phyloP scores from a whole-genome alignment of 2,329 filamentous ascomycete species.

The Cercospora beticola region DNA sequence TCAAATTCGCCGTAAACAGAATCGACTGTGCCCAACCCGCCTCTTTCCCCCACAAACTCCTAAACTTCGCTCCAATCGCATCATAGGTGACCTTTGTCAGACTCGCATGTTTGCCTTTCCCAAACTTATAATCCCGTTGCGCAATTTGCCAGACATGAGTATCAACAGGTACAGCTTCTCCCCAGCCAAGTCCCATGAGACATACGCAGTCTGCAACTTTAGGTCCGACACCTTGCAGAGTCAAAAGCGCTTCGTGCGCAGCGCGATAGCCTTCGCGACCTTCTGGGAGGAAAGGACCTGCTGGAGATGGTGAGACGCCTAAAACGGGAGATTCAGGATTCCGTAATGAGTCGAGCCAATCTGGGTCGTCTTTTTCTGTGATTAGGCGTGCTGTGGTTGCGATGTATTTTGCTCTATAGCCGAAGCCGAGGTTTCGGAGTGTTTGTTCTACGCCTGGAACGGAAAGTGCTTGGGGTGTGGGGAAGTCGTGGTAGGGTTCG shows the following conservation, averaged over 20 bases:
- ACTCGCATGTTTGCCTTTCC: constrained; percentile 76
- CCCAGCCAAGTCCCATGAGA: constrained; percentile 94
- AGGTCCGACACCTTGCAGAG: constrained; percentile 84
- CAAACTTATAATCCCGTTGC: constrained; percentile 91
- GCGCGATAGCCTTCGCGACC: constrained; percentile 67
- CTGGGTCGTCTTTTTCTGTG: constrained; percentile 57
- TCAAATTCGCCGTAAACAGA: constrained; percentile 89
- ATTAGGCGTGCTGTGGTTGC: constrained; percentile 79
- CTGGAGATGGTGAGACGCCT: constrained; percentile 45
- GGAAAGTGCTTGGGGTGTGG: constrained; percentile 70
- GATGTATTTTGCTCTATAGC: constrained; percentile 92
- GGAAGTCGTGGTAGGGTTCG: constrained; percentile 77
- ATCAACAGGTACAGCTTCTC: constrained; percentile 90
- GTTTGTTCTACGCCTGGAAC: constrained; percentile 73
- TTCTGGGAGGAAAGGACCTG: constrained; percentile 51
- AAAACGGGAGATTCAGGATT: constrained; percentile 72
- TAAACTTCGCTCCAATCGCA: constrained; percentile 85
- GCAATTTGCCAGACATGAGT: constrained; percentile 99
- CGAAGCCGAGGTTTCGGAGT: constrained; percentile 82
- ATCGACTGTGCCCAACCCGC: constrained; percentile 98
- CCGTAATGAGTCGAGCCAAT: constrained; percentile 75
- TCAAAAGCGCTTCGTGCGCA: constrained; percentile 77
- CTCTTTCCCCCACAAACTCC: constrained; percentile 84
- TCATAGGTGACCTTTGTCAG: constrained; percentile 87
- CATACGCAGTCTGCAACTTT: constrained; percentile 98